Evolutionary conservation across 1,284 basidiomycete species (phyloP), one percentile per base, ranked within the genome.

Genomic region (Leccinum subatratum): DNA sequence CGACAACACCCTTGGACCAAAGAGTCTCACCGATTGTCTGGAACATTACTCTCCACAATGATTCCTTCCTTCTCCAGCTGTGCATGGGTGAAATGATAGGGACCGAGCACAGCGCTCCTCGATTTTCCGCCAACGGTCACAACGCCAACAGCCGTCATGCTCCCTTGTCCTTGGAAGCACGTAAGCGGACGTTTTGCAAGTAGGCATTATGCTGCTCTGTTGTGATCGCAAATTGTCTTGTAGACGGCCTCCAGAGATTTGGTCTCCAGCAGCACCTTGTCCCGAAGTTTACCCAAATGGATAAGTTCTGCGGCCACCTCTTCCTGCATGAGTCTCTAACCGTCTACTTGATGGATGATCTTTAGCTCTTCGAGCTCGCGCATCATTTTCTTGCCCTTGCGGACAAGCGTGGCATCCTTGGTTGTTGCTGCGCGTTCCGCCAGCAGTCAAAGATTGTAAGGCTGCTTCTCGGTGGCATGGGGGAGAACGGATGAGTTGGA

Each of bases 191-290:
- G 76, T 99, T 99, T 81, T 96, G 94, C 20, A 99, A 84, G 78
- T 99, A 99, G 45, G 95, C 95, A 83, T 99, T 99, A 86, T 99
- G 99, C 81, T 98, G 96, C 79, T 99, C 97, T 94, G 82, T 99
- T 98, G 82, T 99, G 97, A 77, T 99, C 96, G 79, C 95, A 92
- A 71, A 99, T 98, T 28, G 97, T 98, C 86, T 97, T 96, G 88
- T 95, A 98, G 32, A 99, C 97, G 4, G 93, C 89, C 70, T 98
- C 96, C 66, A 99, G 85, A 16, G 90, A 93, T 72, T 93, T 90
- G 63, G 93, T 95, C 83, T 99, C 97, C 68, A 93, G 80, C 45
- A 97, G 75, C 61, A 99, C 94, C 82, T 98, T 99, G 79, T 99
- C 96, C 61, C 94, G 88, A 71, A 98, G 83, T 78, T 98, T 98